Conservation (phyloP, 2,329 filamentous ascomycete species). For the Zymoseptoria tritici region DNA sequence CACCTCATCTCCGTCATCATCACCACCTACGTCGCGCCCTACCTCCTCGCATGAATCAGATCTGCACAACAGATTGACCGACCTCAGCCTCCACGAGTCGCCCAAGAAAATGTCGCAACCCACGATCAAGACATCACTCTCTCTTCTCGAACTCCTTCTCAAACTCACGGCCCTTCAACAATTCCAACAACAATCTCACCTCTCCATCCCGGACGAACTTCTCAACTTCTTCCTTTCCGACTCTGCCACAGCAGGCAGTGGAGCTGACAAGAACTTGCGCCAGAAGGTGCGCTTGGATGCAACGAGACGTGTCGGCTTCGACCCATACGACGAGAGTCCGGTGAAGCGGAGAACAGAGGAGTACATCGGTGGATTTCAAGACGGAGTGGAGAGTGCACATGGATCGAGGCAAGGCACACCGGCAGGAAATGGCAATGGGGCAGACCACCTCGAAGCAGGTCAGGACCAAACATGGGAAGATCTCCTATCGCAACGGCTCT, state of each 20-base stretch:
- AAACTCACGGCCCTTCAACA: slow-evolving; percentile 82
- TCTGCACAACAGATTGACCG: slow-evolving; percentile 37
- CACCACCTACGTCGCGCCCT: slow-evolving; percentile 5
- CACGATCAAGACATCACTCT: slow-evolving; percentile 59
- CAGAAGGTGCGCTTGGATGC: slow-evolving; percentile 55
- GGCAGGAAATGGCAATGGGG: not conserved
- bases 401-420: not conserved
- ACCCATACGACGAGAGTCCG: slow-evolving; percentile 64
- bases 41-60: slow-evolving; percentile 23
- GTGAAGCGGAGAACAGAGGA: slow-evolving; percentile 59
- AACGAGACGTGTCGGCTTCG: slow-evolving; percentile 57
- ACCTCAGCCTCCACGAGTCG: slow-evolving; percentile 38
- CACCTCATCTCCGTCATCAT: slow-evolving; percentile 41
- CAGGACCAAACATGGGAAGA: not conserved
- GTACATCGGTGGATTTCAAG: slow-evolving; percentile 35
- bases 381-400: not conserved
- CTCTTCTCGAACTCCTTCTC: slow-evolving; percentile 80
- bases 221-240: slow-evolving; percentile 79
- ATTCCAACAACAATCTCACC: slow-evolving; percentile 80
- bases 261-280: slow-evolving; percentile 54
- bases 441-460: not conserved
- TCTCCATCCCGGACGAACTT: slow-evolving; percentile 84
- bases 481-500: not conserved
- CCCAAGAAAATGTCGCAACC: slow-evolving; percentile 10
- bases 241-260: slow-evolving; percentile 58